These are phyloP conservation scores for Elongisporangium undulatum DNA, from an alignment of 352 stramenopile species.

Conservation along the genomic window DNA sequence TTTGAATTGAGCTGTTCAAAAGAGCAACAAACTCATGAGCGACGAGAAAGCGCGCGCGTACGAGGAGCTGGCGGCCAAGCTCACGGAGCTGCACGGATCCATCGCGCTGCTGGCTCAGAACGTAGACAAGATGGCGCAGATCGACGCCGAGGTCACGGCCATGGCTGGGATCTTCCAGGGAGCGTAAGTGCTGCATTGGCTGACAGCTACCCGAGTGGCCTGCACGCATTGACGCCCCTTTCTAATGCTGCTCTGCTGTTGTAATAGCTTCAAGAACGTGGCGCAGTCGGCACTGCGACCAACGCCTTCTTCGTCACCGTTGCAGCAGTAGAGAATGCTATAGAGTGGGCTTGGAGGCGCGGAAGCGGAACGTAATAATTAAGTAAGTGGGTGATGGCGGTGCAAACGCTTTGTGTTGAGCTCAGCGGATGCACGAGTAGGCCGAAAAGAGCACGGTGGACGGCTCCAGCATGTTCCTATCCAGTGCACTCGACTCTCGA, in stretches of 20 bases:
- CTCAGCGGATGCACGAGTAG: conserved; percentile 55
- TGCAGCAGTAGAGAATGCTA: not conserved
- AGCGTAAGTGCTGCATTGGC: conserved; percentile 31
- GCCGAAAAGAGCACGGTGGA: conserved; percentile 69
- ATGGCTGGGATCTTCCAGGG: conserved; percentile 78
- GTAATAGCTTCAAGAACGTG: conserved; percentile 39
- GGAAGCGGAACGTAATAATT: not conserved
- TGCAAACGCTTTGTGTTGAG: not conserved
- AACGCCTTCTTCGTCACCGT: conserved; percentile 1
- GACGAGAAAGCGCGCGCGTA: conserved; percentile 68
- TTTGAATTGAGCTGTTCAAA: conserved; percentile 1
- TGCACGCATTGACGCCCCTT: not conserved
- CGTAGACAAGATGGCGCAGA: conserved; percentile 71
- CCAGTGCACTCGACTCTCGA: conserved; percentile 44
- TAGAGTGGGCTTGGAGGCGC: not conserved
- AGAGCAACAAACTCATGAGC: conserved; percentile 47
- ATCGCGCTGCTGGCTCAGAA: conserved; percentile 67
- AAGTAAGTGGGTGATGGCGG: not conserved
- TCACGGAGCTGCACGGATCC: conserved; percentile 74
- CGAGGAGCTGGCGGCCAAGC: conserved; percentile 55
- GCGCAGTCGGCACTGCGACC: conserved; percentile 28
- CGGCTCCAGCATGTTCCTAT: conserved; percentile 43
- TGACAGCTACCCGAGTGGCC: conserved; percentile 3
- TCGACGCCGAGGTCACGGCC: conserved; percentile 55
- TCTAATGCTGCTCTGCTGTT: not conserved